These are phyloP conservation scores for Clitopilus passeckerianus DNA, from an alignment of 768 basidiomycete genomes.

Conservation along the genomic window DNA sequence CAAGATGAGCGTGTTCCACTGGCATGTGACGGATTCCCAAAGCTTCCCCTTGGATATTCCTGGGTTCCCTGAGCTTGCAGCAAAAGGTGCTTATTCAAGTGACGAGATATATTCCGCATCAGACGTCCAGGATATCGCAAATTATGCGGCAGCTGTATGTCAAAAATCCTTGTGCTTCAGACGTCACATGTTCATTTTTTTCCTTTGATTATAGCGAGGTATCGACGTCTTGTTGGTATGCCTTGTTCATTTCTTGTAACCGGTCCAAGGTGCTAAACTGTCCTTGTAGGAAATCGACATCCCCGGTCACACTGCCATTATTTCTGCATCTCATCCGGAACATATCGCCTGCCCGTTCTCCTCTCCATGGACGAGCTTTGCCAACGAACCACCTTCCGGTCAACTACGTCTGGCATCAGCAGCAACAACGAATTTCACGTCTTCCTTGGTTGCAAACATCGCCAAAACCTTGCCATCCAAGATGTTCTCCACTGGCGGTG, in stretches of 20 bases:
- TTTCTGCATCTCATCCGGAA: slow-evolving; percentile 65
- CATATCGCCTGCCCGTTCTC: slow-evolving; percentile 61
- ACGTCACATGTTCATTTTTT: neutral
- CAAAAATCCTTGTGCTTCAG: slow-evolving; percentile 6
- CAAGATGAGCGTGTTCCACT: slow-evolving; percentile 70
- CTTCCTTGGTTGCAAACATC: slow-evolving; percentile 45
- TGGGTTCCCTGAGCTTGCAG: slow-evolving; percentile 55
- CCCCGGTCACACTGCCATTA: slow-evolving; percentile 74
- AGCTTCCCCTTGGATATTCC: slow-evolving; percentile 67
- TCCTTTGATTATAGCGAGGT: slow-evolving; percentile 41
- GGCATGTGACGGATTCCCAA: slow-evolving; percentile 81
- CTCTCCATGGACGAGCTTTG: slow-evolving; percentile 56
- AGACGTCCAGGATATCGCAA: slow-evolving; percentile 54
- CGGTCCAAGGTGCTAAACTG: slow-evolving; percentile 26
- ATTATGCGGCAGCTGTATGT: slow-evolving; percentile 63
- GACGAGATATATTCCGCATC: slow-evolving; percentile 43
- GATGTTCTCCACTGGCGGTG: slow-evolving; percentile 80
- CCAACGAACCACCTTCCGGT: slow-evolving; percentile 76
- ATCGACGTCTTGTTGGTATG: slow-evolving; percentile 65
- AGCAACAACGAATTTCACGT: slow-evolving; percentile 55
- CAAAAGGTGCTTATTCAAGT: slow-evolving; percentile 63
- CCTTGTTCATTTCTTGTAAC: slow-evolving; percentile 19
- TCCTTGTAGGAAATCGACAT: slow-evolving; percentile 69
- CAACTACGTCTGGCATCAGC: slow-evolving; percentile 71
- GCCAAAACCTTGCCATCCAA: slow-evolving; percentile 47